Evolutionary conservation across 768 basidiomycete species (phyloP).

Genomic region (Multifurca ochricompacta): DNA sequence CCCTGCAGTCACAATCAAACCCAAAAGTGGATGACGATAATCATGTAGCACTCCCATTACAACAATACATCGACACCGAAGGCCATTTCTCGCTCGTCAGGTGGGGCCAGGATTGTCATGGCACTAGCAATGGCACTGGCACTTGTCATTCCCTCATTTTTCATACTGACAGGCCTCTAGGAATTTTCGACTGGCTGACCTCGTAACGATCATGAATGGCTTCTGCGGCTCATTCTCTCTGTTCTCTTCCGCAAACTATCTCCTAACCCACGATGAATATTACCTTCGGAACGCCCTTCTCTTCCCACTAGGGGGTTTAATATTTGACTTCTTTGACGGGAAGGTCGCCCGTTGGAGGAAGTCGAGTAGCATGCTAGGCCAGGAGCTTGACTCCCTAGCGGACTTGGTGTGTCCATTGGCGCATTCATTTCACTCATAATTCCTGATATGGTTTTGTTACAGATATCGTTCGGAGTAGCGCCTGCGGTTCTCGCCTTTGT

Average conservation of each 20-base stretch:
- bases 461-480: slow-evolving; percentile 98
- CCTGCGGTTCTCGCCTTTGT: slow-evolving; percentile 90
- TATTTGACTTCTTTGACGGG: slow-evolving; percentile 97
- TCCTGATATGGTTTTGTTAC: not conserved
- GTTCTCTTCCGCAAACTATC: slow-evolving; percentile 87
- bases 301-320: slow-evolving; percentile 86
- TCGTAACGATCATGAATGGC: slow-evolving; percentile 98
- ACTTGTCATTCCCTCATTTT: slow-evolving; percentile 1
- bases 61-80: slow-evolving; percentile 80
- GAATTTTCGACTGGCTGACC: slow-evolving; percentile 95
- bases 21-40: slow-evolving; percentile 26
- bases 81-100: slow-evolving; percentile 98
- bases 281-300: slow-evolving; percentile 82
- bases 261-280: slow-evolving; percentile 67
- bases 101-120: slow-evolving; percentile 43
- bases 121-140: too few relatives aligned
- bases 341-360: slow-evolving; percentile 98
- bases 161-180: slow-evolving; percentile 35
- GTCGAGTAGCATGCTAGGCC: slow-evolving; percentile 90
- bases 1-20: slow-evolving; percentile 25
- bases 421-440: slow-evolving; percentile 4
- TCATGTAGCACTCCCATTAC: slow-evolving; percentile 40
- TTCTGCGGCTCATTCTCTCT: slow-evolving; percentile 95
- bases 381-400: slow-evolving; percentile 94
- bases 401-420: slow-evolving; percentile 61